Percentiles rank a stretch among this genome's conserved stretches.
phyloP scores from a whole-genome alignment of 2,329 filamentous ascomycete species.

The Aphanoascus verrucosus region DNA sequence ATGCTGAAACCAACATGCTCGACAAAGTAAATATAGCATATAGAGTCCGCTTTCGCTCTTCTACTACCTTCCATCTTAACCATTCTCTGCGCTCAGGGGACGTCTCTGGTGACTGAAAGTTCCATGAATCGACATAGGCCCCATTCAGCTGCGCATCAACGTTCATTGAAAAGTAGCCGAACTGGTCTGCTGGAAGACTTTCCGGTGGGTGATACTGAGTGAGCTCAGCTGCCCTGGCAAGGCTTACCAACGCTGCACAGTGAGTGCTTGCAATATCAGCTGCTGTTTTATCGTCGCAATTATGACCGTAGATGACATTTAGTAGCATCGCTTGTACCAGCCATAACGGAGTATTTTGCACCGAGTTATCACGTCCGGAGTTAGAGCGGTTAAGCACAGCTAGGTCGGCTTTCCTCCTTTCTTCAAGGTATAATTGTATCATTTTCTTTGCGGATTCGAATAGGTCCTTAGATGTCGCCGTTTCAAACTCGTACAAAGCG shows the following conservation, averaged over 20 bases:
- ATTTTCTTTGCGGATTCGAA: slow-evolving; percentile 93
- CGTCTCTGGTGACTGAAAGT: slow-evolving; percentile 24
- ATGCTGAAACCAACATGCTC: slow-evolving; percentile 79
- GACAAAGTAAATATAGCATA: slow-evolving; percentile 87
- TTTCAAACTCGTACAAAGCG: slow-evolving; percentile 78
- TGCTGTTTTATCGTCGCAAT: slow-evolving; percentile 81
- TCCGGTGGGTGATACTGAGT: slow-evolving; percentile 38
- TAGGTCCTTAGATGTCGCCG: slow-evolving; percentile 65
- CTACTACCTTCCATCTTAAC: slow-evolving; percentile 75
- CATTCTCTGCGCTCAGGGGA: slow-evolving; percentile 49
- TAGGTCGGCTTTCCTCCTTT: slow-evolving; percentile 76
- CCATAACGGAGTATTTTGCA: slow-evolving; percentile 77
- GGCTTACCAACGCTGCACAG: slow-evolving; percentile 77
- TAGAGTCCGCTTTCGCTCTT: slow-evolving; percentile 87
- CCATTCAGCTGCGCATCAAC: slow-evolving; percentile 50
- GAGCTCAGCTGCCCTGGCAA: slow-evolving; percentile 80
- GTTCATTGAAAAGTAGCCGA: slow-evolving; percentile 32
- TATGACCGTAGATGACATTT: slow-evolving; percentile 91
- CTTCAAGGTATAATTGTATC: slow-evolving; percentile 86
- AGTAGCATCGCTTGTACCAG: slow-evolving; percentile 93
- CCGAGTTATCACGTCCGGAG: slow-evolving; percentile 48
- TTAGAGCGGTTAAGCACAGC: slow-evolving; percentile 44
- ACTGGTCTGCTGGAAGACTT: slow-evolving; percentile 29
- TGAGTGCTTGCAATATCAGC: slow-evolving; percentile 89
- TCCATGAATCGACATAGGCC: slow-evolving; percentile 36